Evolutionary conservation across 2,329 filamentous ascomycete genomes (phyloP).

Genomic region (Penicillium sp.): DNA sequence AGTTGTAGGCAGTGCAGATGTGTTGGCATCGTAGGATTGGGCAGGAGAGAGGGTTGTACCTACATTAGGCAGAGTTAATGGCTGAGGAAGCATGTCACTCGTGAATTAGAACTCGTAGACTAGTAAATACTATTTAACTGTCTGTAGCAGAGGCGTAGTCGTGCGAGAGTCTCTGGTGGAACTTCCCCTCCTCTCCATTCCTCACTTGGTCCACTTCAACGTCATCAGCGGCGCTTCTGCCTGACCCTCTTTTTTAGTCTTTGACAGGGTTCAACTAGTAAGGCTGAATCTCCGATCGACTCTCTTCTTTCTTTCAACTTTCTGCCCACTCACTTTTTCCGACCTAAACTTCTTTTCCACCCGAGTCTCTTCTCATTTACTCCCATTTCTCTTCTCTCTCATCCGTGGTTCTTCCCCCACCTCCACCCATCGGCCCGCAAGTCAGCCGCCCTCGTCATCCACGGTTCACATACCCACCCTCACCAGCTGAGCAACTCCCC

Average conservation of each 20-base stretch:
- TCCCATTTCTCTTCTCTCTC: neutral
- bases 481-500: neutral
- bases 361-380: neutral
- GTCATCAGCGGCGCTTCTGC: slow-evolving; percentile 32
- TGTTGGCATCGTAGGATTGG: slow-evolving; percentile 17
- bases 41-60: slow-evolving; percentile 14
- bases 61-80: slow-evolving; percentile 18
- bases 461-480: slow-evolving; percentile 36
- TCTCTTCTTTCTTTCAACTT: slow-evolving; percentile 5
- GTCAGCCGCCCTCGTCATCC: slow-evolving; percentile 47
- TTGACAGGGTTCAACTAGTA: slow-evolving; percentile 9
- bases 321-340: slow-evolving; percentile 2
- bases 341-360: neutral
- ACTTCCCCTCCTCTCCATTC: slow-evolving; percentile 11
- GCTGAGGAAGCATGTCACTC: slow-evolving; percentile 6
- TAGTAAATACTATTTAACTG: neutral
- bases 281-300: slow-evolving; percentile 23
- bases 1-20: slow-evolving; percentile 51
- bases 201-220: slow-evolving; percentile 14
- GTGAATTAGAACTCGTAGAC: neutral
- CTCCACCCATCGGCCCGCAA: slow-evolving; percentile 36
- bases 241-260: slow-evolving; percentile 22
- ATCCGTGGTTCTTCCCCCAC: slow-evolving; percentile 34
- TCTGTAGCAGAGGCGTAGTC: neutral
- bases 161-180: neutral